phyloP scores from a whole-genome alignment of 805 yeast species.

The Ogataea allantospora region DNA sequence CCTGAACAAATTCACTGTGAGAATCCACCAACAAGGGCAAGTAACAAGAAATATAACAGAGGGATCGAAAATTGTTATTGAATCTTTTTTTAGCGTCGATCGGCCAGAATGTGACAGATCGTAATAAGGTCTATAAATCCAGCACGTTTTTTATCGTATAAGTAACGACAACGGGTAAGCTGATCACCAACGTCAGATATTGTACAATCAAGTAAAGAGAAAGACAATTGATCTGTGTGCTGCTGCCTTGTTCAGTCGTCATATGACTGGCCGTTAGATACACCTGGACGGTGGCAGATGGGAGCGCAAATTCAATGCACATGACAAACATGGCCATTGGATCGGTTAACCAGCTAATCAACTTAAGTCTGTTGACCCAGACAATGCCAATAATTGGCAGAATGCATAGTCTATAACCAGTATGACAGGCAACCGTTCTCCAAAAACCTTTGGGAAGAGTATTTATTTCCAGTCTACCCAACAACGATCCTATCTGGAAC shows the following conservation, averaged over 20 bases:
- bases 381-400: conserved; percentile 56
- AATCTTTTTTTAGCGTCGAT: conserved; percentile 12
- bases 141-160: conserved; percentile 36
- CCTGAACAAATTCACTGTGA: conserved; percentile 18
- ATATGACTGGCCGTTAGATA: conserved; percentile 58
- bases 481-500: conserved; percentile 51
- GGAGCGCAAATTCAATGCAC: conserved; percentile 50
- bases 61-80: neutral
- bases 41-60: neutral
- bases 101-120: conserved; percentile 5
- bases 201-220: conserved; percentile 51
- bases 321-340: conserved; percentile 42
- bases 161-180: conserved; percentile 52
- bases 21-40: conserved; percentile 3
- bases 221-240: conserved; percentile 52
- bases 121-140: conserved; percentile 11
- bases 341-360: conserved; percentile 49
- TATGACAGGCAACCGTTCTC: conserved; percentile 49
- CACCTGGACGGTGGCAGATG: conserved; percentile 59
- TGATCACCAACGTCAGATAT: conserved; percentile 43
- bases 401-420: conserved; percentile 41
- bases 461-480: conserved; percentile 48
- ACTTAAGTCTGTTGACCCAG: conserved; percentile 42
- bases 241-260: conserved; percentile 45
- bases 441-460: conserved; percentile 52